These are phyloP conservation scores for Tolypocladium pustulatum DNA, from an alignment of 2,329 filamentous ascomycete species.

Conservation along the genomic window DNA sequence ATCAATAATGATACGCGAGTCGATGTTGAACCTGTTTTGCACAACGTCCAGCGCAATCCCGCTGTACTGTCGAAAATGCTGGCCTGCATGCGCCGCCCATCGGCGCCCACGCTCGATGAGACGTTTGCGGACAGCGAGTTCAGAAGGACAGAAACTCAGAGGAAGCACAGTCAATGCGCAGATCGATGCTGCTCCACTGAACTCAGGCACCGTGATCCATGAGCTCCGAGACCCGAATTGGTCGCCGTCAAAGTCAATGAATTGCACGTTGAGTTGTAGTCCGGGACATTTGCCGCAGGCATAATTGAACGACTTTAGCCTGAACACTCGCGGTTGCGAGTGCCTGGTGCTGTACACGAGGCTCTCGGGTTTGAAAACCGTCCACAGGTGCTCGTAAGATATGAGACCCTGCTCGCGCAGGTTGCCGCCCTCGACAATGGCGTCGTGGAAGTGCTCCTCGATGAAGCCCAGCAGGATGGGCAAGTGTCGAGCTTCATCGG, in stretches of 20 bases:
- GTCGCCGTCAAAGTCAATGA: not conserved
- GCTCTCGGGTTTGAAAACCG: not conserved
- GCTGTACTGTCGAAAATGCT: not conserved
- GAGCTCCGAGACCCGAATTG: not conserved
- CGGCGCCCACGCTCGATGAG: not conserved
- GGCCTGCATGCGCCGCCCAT: not conserved
- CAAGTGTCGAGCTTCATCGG: not conserved
- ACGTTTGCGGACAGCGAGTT: not conserved
- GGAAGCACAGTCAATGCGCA: not conserved
- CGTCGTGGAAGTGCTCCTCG: not conserved
- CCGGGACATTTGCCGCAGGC: not conserved
- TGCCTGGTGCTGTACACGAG: not conserved
- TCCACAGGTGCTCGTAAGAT: not conserved
- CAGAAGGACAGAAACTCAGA: not conserved
- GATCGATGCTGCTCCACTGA: not conserved
- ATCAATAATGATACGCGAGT: not conserved
- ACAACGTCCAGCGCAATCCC: not conserved
- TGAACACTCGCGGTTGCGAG: not conserved
- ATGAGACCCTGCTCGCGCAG: not conserved
- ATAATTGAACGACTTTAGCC: not conserved
- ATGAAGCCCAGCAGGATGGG: not conserved
- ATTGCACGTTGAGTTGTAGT: not conserved
- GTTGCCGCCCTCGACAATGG: not conserved
- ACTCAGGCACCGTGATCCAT: not conserved
- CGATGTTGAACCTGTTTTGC: not conserved